Base-by-base conservation (phyloP, 2,329 filamentous ascomycete species). In the Fusarium sp. region DNA sequence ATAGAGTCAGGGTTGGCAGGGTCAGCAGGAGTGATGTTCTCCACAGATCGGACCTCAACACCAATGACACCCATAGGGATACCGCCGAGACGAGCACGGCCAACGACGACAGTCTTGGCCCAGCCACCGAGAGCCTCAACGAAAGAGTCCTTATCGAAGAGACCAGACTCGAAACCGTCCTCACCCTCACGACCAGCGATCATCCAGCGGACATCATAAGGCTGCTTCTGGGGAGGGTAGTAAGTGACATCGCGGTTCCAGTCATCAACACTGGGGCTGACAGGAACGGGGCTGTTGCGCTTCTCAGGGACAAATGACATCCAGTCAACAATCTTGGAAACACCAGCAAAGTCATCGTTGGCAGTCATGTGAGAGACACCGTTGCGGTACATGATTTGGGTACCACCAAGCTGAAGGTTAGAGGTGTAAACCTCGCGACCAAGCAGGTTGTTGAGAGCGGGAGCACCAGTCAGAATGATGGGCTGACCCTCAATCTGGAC, bases 301-400 rank as follows among this genome's bases (percentile, higher is more conserved):
- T 95, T 95, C 83, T 98, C 95, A 27, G 96, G 96, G 30, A 99
- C 92, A 77, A 94, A 99, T 4, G 95, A 96, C 87, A 99, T 90
- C 96, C 96, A 99, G 80, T 97, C 92, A 52, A 98, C 94, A 79
- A 99, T 98, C 87, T 97, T 97, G 77, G 93, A 94, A 24, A 99
- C 93, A 88, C 96, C 96, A 77, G 95, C 94, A 76, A 99, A 98
- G 84, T 99, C 96, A 78, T 99, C 95, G 75, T 92, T 92, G 77
- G 96, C 96, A 74, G 95, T 98, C 93, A 98, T 95, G 86, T 99
- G 96, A 24, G 96, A 98, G 44, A 99, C 96, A 89, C 96, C 96
- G 81, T 99, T 99, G 85, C 93, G 94, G 90, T 99, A 98, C 96
- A 99, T 99, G 88, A 99, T 99, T 83, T 99, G 96, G n/a, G 96